Base-by-base conservation (phyloP, 2,329 filamentous ascomycete species). In the Curvularia lunata region DNA sequence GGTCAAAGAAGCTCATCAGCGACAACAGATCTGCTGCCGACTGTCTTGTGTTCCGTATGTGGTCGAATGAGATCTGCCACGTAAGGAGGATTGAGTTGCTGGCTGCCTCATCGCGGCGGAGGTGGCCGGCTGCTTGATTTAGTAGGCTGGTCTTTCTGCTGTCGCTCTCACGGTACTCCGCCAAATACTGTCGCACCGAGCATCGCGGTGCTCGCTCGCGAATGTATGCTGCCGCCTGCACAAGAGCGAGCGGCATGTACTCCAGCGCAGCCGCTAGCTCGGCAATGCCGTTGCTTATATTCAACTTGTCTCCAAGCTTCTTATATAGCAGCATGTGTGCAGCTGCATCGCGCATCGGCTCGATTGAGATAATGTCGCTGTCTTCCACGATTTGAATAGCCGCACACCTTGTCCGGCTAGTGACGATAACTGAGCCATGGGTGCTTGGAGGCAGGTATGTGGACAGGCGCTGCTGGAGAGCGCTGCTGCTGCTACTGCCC, bases 131-230 rank as follows among this genome's bases (percentile, higher is more conserved):
- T 10, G 6, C 23, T 1, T n/a, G 23, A 38, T 58, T 46, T 0
- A 68, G 61, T 0, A 66, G 53, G 18, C 45, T 54, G 8, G 53
- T 62, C 55, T 62, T 64, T 19, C 71, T 70, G 45, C 54, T 19
- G 16, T 79, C 71, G 63, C 69, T 77, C 45, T 72, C 54, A 7
- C 61, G 64, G 56, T 82, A 78, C 3, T 77, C 59, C 1, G 67
- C 57, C 1, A 83, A 61, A 56, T 84, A 84, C 45, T 47, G 19
- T 10, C 13, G n/a, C 18, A 66, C 56, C 7, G 37, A 40, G n/a
- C 37, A 40, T 8, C 37, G 37, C n/a, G n/a, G n/a, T n/a, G n/a
- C n/a, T n/a, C n/a, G n/a, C n/a, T n/a, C n/a, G n/a, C n/a, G n/a
- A n/a, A n/a, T n/a, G n/a, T n/a, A n/a, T n/a, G n/a, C n/a, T n/a